Conservation (phyloP, 352 stramenopile genomes). For the Phytophthora fragariaefolia region DNA sequence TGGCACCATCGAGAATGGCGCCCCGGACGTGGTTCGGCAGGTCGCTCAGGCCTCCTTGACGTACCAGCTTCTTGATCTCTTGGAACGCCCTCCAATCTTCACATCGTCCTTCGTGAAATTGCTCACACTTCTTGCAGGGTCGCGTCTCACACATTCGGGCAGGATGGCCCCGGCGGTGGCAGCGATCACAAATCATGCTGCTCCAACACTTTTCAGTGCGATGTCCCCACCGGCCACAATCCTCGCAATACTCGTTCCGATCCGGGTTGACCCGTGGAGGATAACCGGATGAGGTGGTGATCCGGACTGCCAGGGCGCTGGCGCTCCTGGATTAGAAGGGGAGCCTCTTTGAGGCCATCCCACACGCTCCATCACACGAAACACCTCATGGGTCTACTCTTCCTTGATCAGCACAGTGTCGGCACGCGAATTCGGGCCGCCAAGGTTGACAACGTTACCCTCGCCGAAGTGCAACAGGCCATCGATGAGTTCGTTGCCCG, state of each 20-base stretch:
- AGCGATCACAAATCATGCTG: not conserved
- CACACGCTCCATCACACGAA: no score
- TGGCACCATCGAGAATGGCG: not conserved
- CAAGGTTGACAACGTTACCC: not conserved
- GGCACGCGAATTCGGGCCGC: no score
- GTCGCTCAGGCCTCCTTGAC: not conserved
- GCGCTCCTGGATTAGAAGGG: no score
- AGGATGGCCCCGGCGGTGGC: no score
- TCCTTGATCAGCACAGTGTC: no score
- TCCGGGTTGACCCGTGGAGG: not conserved
- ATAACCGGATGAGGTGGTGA: not conserved
- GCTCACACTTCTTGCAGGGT: not conserved
- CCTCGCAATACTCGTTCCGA: not conserved
- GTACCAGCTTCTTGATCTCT: not conserved
- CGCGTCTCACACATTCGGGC: not conserved
- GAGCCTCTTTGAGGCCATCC: no score
- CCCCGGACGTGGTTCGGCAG: not conserved
- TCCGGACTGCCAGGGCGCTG: no score
- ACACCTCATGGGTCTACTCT: no score
- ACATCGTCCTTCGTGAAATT: not conserved
- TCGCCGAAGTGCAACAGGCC: not conserved
- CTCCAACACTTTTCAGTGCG: not conserved
- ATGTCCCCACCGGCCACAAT: not conserved
- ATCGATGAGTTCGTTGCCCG: not conserved
- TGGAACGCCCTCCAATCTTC: not conserved